Base-by-base conservation (phyloP, 2,329 filamentous ascomycete species). In the Fusarium chuoi region DNA sequence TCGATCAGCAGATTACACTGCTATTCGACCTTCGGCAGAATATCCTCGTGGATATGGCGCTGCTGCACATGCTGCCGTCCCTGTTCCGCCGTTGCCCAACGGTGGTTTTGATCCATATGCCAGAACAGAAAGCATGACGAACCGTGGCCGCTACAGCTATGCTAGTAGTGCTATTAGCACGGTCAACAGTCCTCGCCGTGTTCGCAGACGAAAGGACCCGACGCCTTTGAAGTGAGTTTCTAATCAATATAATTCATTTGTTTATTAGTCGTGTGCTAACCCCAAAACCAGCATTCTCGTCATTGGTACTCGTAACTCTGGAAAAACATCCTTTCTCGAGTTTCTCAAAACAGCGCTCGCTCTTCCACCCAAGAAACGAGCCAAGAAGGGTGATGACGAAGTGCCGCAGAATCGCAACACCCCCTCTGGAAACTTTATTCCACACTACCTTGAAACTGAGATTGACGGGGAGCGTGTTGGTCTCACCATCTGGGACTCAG, bases 251-350 rank as follows among this genome's bases (percentile, higher is more conserved):
- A 26, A 18, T 28, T 30, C 30, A n/a, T 33, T 44, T 26, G 14
- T n/a, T 39, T 26, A 51, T n/a, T 15, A 44, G 14, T 51, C 52
- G 36, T 54, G 24, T 17, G 63, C 55, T 63, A 33, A 70, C 60
- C 36, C 22, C 24, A 57, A n/a, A 36, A 62, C 13, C 72, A 98
- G 96, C 82, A 91, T 99, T 77, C 90, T 99, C 68, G 92, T 99
- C 69, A 90, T 98, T 78, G 96, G 96, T 68, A 93, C 94, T 56
- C 92, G 93, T 68, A 93, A 92, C 82, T 92, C 94, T 13, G 96
- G 96, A 82, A 99, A 99, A 86, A 97, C 95, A 1, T 98, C 95
- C 2, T 98, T 99, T 84, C 92, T 99, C 80, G 94, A 98, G 75
- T 98, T 99, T 81, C 91, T 99, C 76, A 94, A 94, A 84, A 93